Percentiles rank a stretch among this genome's conserved stretches.
Conservation (phyloP, 129 eudicot genomes). For the sunflower (Helianthus annuus) region DNA sequence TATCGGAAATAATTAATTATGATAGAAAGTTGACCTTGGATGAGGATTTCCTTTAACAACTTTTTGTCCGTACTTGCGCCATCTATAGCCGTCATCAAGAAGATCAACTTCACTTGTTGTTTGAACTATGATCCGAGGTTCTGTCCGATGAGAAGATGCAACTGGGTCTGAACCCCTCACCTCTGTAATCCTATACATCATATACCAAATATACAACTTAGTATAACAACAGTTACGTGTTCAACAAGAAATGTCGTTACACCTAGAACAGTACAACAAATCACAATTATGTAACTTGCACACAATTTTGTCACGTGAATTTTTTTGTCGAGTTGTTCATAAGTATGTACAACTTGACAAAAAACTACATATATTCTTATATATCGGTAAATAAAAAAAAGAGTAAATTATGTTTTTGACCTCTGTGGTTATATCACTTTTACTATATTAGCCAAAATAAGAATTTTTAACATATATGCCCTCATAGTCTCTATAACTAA, state of each 20-base stretch:
- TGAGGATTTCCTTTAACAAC: slow-evolving; percentile 95
- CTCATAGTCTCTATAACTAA: too few species aligned
- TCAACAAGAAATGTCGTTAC: slow-evolving; percentile 16
- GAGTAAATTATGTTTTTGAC: too few species aligned
- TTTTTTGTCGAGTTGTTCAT: not conserved
- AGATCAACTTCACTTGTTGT: slow-evolving; percentile 98
- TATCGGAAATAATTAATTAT: not conserved
- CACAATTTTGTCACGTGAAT: not conserved
- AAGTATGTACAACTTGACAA: not conserved
- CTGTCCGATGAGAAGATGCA: slow-evolving; percentile 69
- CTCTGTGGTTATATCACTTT: too few species aligned
- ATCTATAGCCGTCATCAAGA: slow-evolving; percentile 91
- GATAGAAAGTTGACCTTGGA: slow-evolving; percentile 59
- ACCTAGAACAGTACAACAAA: not conserved
- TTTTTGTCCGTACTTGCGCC: slow-evolving; percentile 97
- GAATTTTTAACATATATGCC: too few species aligned
- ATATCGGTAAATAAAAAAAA: too few species aligned
- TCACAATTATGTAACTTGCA: not conserved
- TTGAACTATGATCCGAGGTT: slow-evolving; percentile 91
- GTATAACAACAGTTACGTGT: slow-evolving; percentile 14
- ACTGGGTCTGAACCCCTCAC: slow-evolving; percentile 59
- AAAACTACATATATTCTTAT: too few species aligned
- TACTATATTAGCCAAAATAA: too few species aligned
- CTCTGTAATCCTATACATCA: slow-evolving; percentile 60
- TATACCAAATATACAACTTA: slow-evolving; percentile 7